Base-by-base conservation (phyloP, 805 yeast species). In the Jamesozyma gamospora region DNA sequence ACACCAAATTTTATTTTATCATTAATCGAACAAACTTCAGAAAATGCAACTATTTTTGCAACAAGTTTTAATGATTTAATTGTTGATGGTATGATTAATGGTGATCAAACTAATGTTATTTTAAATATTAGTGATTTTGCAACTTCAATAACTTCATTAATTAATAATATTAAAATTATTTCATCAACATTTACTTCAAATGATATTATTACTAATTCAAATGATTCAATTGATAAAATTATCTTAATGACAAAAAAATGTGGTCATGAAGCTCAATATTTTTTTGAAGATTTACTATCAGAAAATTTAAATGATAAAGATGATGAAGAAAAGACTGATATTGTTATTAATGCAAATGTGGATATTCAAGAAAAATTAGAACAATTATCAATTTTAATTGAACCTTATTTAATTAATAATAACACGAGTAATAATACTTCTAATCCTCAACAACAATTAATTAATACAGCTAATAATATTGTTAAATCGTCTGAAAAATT, bases 31-130 rank as follows among this genome's bases (percentile, higher is more conserved):
- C 72, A 78, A 46, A 71, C 81, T 15, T 74, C 85, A 0, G 73
- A 77, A 30, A 65, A 74, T 13, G 86, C 88, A 0, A 83, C 88
- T 5, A 88, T 81, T 30, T 84, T 87, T 59, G 82, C 94, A 4
- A 74, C 78, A 19, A 75, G 44, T 26, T 45, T 45, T 28, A 45
- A 45, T 31, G 49, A 45, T 37, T 80, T 74, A 52, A 66, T 85
- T 38, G 87, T 82, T 4, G 95, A 83, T 54, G 94, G 90, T 5
- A 75, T 75, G 18, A 33, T 43, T 37, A 67, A 70, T 38, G 72
- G 77, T 24, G 83, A 77, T 43, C 84, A 79, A 49, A 69, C 77
- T 4, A 43, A 40, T 13, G 49, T 49, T 7, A 45, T 50, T 12
- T 36, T 44, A 31, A 47, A 44, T 28, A 43, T 67, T 69, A 25